Evolutionary conservation across 2,329 filamentous ascomycete genomes (phyloP).

Genomic region (Aspergillus sojae): DNA sequence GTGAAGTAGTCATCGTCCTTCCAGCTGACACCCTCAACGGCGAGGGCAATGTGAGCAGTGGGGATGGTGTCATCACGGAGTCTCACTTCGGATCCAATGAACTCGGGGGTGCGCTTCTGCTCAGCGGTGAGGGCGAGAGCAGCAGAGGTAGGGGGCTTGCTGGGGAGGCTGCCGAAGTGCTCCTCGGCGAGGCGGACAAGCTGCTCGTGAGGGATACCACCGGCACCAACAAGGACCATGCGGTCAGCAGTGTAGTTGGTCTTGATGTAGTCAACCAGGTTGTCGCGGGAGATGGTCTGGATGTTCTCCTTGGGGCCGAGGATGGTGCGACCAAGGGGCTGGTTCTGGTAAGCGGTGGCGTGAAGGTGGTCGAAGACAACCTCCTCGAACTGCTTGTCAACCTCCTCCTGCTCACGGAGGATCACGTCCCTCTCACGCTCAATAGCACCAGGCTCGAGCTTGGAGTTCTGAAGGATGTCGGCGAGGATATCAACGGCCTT

Average conservation of each 20-base stretch:
- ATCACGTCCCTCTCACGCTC: slow-evolving; percentile 99
- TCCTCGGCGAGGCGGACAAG: slow-evolving; percentile 96
- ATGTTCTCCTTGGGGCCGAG: slow-evolving; percentile 98
- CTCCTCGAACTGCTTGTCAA: slow-evolving; percentile 99
- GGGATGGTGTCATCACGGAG: slow-evolving; percentile 95
- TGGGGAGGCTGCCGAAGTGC: slow-evolving; percentile 82
- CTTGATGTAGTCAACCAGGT: slow-evolving; percentile 96
- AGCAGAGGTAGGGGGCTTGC: slow-evolving; percentile 72
- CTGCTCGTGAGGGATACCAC: slow-evolving; percentile 90
- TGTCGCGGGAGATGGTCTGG: slow-evolving; percentile 86
- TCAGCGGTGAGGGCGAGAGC: slow-evolving; percentile 71
- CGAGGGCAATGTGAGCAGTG: slow-evolving; percentile 96
- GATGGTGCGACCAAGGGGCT: slow-evolving; percentile 96
- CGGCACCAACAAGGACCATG: slow-evolving; percentile 96
- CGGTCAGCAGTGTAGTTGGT: slow-evolving; percentile 99
- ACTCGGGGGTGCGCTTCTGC: slow-evolving; percentile 86
- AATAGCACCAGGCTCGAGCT: slow-evolving; percentile 88
- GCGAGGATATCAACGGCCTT: slow-evolving; percentile 97
- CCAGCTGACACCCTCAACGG: slow-evolving; percentile 99
- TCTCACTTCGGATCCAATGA: slow-evolving; percentile 93
- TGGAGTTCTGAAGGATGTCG: slow-evolving; percentile 99
- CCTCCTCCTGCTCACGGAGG: slow-evolving; percentile 97
- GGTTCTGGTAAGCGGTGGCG: slow-evolving; percentile 94
- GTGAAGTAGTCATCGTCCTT: slow-evolving; percentile 99
- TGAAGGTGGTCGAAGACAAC: slow-evolving; percentile 99